These are phyloP conservation scores for Metschnikowia shivogae DNA, from an alignment of 805 yeast genomes.

Conservation along the genomic window DNA sequence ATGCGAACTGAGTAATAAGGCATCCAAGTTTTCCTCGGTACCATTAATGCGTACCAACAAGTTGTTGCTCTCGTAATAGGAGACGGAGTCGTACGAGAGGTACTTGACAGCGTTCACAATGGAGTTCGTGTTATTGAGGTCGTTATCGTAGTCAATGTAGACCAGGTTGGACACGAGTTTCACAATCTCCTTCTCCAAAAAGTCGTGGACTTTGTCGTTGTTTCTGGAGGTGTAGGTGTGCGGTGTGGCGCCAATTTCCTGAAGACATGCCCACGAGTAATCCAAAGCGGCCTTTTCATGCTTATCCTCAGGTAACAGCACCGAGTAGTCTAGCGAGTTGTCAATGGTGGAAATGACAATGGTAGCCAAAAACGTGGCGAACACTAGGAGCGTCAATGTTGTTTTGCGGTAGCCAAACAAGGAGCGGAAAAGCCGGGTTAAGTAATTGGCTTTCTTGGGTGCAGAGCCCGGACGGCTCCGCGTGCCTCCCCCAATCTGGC, in stretches of 20 bases:
- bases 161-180: slow-evolving; percentile 27
- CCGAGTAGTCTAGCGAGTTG: slow-evolving; percentile 35
- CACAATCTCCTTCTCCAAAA: slow-evolving; percentile 41
- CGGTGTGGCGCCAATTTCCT: slow-evolving; percentile 55
- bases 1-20: slow-evolving; percentile 77
- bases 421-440: slow-evolving; percentile 37
- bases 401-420: slow-evolving; percentile 72
- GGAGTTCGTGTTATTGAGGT: slow-evolving; percentile 40
- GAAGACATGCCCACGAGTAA: slow-evolving; percentile 68
- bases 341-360: slow-evolving; percentile 35
- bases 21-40: slow-evolving; percentile 51
- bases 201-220: slow-evolving; percentile 73
- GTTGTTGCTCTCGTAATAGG: slow-evolving; percentile 82
- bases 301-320: slow-evolving; percentile 41
- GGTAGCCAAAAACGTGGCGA: slow-evolving; percentile 43
- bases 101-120: slow-evolving; percentile 51
- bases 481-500: not conserved
- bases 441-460: slow-evolving; percentile 12
- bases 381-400: slow-evolving; percentile 53
- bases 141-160: slow-evolving; percentile 38
- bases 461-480: slow-evolving; percentile 1
- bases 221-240: slow-evolving; percentile 81
- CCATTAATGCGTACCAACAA: slow-evolving; percentile 76
- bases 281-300: slow-evolving; percentile 32
- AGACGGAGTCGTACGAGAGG: slow-evolving; percentile 46